Evolutionary conservation across 2,329 filamentous ascomycete species (phyloP).

Genomic region (Pestalotiopsis sp.): DNA sequence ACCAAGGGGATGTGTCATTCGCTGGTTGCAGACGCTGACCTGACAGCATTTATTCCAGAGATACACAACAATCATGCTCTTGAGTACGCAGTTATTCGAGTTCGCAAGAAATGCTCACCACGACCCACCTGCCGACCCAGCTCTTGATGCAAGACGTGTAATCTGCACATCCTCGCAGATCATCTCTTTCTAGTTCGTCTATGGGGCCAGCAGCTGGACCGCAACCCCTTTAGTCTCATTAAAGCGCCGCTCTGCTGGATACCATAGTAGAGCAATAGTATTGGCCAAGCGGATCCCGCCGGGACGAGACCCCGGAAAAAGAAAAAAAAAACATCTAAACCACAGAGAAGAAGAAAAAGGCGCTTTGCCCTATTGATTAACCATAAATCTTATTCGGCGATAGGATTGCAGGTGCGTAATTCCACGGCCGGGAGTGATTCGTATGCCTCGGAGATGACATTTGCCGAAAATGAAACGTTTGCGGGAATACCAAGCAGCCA

Average conservation of each 20-base stretch:
- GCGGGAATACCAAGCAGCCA: constrained; percentile 3
- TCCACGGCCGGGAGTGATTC: background rate
- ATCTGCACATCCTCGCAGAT: background rate
- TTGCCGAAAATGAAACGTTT: constrained; percentile 8
- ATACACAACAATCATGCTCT: background rate
- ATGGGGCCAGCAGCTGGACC: background rate
- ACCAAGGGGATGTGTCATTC: background rate
- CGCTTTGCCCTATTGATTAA: background rate
- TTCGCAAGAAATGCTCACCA: background rate
- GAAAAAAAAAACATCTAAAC: background rate
- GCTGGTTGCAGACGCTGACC: background rate
- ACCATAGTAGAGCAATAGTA: background rate
- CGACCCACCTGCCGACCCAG: background rate
- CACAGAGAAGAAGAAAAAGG: background rate
- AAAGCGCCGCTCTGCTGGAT: background rate
- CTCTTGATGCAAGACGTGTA: background rate
- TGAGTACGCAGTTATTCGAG: background rate
- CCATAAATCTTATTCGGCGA: background rate
- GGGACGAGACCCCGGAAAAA: background rate
- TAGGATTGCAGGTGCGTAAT: background rate
- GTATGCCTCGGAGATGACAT: constrained; percentile 9
- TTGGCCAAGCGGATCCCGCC: background rate
- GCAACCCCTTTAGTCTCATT: background rate
- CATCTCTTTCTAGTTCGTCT: background rate
- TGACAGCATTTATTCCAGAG: background rate